Conservation (phyloP, 805 yeast species). For the Komagataella pastoris region DNA sequence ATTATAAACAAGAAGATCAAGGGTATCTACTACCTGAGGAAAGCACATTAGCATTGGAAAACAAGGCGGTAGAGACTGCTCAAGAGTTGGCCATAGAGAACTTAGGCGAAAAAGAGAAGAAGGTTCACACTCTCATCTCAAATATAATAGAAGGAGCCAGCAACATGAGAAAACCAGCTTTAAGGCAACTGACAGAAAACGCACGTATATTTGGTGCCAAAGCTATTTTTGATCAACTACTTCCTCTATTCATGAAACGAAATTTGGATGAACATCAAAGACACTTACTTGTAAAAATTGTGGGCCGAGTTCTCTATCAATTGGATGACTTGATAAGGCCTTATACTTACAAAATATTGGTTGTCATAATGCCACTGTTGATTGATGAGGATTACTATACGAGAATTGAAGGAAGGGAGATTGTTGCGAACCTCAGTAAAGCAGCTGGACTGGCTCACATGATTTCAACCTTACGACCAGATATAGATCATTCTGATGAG, state of each 20-base stretch:
- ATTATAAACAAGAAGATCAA: constrained; percentile 14
- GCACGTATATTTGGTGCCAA: constrained; percentile 60
- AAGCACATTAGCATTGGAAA: constrained; percentile 14
- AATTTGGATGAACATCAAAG: constrained; percentile 71
- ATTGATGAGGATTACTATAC: constrained; percentile 70
- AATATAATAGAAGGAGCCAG: constrained; percentile 73
- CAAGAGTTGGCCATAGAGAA: constrained; percentile 32
- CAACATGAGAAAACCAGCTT: constrained; percentile 48
- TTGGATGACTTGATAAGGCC: constrained; percentile 59
- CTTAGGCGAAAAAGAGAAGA: constrained; percentile 50
- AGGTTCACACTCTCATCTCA: constrained; percentile 49
- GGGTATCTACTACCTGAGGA: constrained; percentile 43
- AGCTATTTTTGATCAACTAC: constrained; percentile 49
- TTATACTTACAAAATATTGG: constrained; percentile 55
- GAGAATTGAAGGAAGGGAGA: constrained; percentile 67
- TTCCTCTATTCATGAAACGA: constrained; percentile 67
- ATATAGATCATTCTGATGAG: constrained; percentile 74
- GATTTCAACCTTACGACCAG: constrained; percentile 70
- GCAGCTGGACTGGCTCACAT: constrained; percentile 76
- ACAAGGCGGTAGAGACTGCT: constrained; percentile 18
- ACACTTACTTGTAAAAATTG: constrained; percentile 64
- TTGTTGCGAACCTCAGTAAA: constrained; percentile 58
- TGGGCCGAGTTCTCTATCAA: constrained; percentile 54
- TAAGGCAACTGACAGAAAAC: constrained; percentile 51
- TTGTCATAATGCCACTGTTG: constrained; percentile 66